Percentiles rank a stretch among this genome's conserved stretches.
phyloP scores from a whole-genome alignment of 371 early-diverging fungal species.

The Lichtheimia hyalospora region DNA sequence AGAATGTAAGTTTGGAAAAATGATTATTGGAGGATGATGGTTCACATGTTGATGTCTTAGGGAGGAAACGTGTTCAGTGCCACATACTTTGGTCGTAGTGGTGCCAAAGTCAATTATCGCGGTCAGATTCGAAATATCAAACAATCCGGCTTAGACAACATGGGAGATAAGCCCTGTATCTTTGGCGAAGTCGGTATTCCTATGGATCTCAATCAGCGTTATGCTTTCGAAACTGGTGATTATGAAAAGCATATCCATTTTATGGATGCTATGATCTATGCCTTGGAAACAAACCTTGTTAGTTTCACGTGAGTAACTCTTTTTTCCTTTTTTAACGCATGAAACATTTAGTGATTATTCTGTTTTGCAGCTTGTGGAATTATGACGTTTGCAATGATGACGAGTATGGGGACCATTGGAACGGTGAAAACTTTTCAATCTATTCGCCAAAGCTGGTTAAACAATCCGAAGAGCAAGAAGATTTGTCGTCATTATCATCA shows the following conservation, averaged over 20 bases:
- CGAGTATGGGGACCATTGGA: slow-evolving; percentile 84
- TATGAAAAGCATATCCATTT: slow-evolving; percentile 70
- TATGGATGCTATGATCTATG: slow-evolving; percentile 73
- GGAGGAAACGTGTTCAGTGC: slow-evolving; percentile 71
- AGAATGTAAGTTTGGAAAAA: slow-evolving; percentile 47
- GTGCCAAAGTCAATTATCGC: slow-evolving; percentile 74
- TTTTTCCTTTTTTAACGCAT: not conserved
- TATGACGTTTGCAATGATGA: slow-evolving; percentile 82
- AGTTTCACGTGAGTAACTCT: slow-evolving; percentile 63
- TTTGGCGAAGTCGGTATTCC: slow-evolving; percentile 88
- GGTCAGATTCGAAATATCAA: slow-evolving; percentile 74
- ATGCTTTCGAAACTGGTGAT: slow-evolving; percentile 69
- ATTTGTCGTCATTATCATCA: not conserved
- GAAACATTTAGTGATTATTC: slow-evolving; percentile 1
- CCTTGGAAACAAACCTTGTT: slow-evolving; percentile 73
- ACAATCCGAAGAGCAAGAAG: not conserved
- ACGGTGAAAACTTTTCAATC: slow-evolving; percentile 87
- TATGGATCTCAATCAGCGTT: slow-evolving; percentile 78
- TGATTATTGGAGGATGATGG: not conserved
- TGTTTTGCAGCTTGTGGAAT: slow-evolving; percentile 70
- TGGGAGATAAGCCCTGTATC: slow-evolving; percentile 68
- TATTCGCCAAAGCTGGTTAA: slow-evolving; percentile 39
- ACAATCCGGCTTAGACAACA: slow-evolving; percentile 53
- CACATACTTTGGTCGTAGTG: slow-evolving; percentile 79
- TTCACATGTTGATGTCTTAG: slow-evolving; percentile 22